Percentiles rank a stretch among this genome's conserved stretches.
phyloP scores from a whole-genome alignment of 2,329 filamentous ascomycete genomes.

The Aureobasidium pullulans region DNA sequence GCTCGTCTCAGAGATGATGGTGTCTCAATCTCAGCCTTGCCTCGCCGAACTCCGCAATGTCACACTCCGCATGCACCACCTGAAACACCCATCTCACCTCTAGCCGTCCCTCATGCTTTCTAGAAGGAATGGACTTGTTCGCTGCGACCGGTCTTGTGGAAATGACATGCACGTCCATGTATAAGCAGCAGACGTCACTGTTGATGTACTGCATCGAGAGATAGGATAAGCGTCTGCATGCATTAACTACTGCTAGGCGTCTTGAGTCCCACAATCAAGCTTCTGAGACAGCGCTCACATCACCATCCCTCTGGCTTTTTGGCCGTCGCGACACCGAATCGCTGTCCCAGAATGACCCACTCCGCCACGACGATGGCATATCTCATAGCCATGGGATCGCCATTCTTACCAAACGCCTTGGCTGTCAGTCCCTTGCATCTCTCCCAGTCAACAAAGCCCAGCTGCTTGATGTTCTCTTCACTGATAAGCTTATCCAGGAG shows the following conservation, averaged over 20 bases:
- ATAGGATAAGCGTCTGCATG: neutral
- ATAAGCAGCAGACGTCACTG: neutral
- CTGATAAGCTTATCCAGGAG: conserved; percentile 25
- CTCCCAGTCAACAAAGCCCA: conserved; percentile 25
- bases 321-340: conserved; percentile 36
- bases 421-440: conserved; percentile 27
- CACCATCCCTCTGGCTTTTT: conserved; percentile 14
- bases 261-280: neutral
- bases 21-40: neutral
- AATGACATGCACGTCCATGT: neutral
- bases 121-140: neutral
- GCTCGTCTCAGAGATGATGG: neutral
- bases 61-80: neutral
- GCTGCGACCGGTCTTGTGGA: neutral
- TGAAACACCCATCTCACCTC: neutral
- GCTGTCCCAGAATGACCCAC: conserved; percentile 38
- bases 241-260: neutral
- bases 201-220: too few relatives aligned
- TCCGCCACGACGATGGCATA: conserved; percentile 33
- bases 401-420: conserved; percentile 32
- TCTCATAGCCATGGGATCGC: conserved; percentile 29
- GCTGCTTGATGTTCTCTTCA: conserved; percentile 20
- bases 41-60: neutral
- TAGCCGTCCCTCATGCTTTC: neutral
- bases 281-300: neutral